phyloP scores from a whole-genome alignment of 2,329 filamentous ascomycete species.

The Chaetomiaceae sp. region DNA sequence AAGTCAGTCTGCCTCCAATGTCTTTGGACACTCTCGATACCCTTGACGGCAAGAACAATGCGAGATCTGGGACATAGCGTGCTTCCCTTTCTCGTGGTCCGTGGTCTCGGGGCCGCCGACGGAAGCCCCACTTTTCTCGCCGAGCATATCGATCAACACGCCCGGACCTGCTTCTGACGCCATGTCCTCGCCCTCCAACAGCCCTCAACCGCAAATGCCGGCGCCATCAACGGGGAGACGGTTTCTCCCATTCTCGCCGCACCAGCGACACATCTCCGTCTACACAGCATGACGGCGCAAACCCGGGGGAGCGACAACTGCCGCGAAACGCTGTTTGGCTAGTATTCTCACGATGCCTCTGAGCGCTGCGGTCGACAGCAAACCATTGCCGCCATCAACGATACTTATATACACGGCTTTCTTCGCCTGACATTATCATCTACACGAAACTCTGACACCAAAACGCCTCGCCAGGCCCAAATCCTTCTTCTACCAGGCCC shows the following conservation, averaged over 20 bases:
- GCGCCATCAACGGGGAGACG: no score
- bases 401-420: constrained; percentile 22
- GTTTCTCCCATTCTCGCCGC: background rate
- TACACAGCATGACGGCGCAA: background rate
- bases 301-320: background rate
- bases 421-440: constrained; percentile 22
- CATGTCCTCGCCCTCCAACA: no score
- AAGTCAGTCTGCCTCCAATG: no score
- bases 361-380: background rate
- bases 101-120: background rate
- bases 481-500: constrained; percentile 19
- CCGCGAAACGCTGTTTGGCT: background rate
- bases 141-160: background rate
- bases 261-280: background rate
- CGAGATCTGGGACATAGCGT: no score
- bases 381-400: constrained; percentile 1
- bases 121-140: background rate
- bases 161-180: background rate
- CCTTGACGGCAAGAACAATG: no score
- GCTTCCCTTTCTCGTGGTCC: background rate
- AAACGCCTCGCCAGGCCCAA: constrained; percentile 26
- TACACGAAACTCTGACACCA: constrained; percentile 26
- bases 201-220: no score
- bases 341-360: background rate
- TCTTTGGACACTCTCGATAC: background rate